A percentile compares a stretch with the other conserved stretches of the same genome.
phyloP scores from a whole-genome alignment of 371 early-diverging fungal genomes.

The Mucor circinelloides region DNA sequence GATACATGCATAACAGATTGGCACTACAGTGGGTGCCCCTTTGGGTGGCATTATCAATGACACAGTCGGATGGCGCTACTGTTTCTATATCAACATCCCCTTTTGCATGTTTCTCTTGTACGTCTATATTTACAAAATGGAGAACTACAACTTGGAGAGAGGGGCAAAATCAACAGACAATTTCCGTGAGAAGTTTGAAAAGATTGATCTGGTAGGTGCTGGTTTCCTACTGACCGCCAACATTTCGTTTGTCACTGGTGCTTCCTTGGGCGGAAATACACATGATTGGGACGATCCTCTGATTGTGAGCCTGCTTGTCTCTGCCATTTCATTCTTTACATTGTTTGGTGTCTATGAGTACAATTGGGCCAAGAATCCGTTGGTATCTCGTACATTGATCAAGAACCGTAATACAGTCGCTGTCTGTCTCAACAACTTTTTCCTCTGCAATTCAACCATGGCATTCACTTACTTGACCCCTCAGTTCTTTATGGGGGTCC shows the following conservation, averaged over 20 bases:
- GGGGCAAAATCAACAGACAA: slow-evolving; percentile 3
- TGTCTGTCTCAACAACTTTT: slow-evolving; percentile 40
- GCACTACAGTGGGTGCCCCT: slow-evolving; percentile 41
- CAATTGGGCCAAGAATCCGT: slow-evolving; percentile 62
- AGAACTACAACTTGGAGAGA: slow-evolving; percentile 33
- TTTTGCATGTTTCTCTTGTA: slow-evolving; percentile 53
- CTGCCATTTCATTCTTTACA: slow-evolving; percentile 41
- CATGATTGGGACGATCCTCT: slow-evolving; percentile 62
- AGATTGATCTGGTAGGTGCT: slow-evolving; percentile 67
- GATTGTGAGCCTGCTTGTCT: slow-evolving; percentile 52
- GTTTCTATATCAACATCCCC: slow-evolving; percentile 77
- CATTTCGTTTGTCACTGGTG: slow-evolving; percentile 54
- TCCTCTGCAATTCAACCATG: slow-evolving; percentile 36
- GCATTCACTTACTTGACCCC: slow-evolving; percentile 33
- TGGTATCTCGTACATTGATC: slow-evolving; percentile 50
- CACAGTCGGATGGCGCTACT: slow-evolving; percentile 64
- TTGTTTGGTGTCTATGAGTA: slow-evolving; percentile 60
- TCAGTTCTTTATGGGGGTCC: slow-evolving; percentile 47
- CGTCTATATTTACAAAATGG: slow-evolving; percentile 25
- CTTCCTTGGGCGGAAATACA: slow-evolving; percentile 65
- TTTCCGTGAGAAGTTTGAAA: slow-evolving; percentile 29
- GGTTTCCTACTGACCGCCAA: slow-evolving; percentile 51
- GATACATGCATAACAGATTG: slow-evolving; percentile 20
- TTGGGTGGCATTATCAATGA: slow-evolving; percentile 58
- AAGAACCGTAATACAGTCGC: slow-evolving; percentile 35